phyloP scores from a whole-genome alignment of 129 eudicot species.

The Arctium lappa region DNA sequence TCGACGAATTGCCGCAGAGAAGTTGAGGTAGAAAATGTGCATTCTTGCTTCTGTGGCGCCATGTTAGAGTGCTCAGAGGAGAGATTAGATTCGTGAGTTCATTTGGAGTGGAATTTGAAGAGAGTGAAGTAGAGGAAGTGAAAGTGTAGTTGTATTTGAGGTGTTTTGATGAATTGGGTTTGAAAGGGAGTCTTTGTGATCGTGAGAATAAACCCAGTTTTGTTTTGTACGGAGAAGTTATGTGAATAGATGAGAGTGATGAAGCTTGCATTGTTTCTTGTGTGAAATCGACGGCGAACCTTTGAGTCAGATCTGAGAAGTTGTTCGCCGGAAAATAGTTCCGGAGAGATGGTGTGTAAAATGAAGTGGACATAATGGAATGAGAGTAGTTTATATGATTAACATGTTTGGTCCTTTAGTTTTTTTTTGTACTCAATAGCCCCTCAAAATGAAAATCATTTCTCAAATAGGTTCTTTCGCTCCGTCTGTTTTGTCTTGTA shows the following conservation, averaged over 20 bases:
- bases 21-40: background rate
- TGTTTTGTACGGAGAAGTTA: slow-evolving; percentile 15
- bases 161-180: slow-evolving; percentile 17
- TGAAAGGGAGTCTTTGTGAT: slow-evolving; percentile 5
- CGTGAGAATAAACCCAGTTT: background rate
- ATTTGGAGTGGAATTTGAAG: background rate
- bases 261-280: slow-evolving; percentile 25
- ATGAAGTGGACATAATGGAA: background rate
- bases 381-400: background rate
- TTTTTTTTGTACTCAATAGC: background rate
- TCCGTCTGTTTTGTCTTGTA: background rate
- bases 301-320: background rate
- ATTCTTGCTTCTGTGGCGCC: background rate
- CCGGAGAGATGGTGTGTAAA: background rate
- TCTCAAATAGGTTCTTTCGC: background rate
- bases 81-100: slow-evolving; percentile 10
- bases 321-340: background rate
- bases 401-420: background rate
- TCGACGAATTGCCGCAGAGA: slow-evolving; percentile 81
- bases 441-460: background rate
- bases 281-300: background rate
- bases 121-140: background rate
- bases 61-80: background rate
- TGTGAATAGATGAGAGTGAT: slow-evolving; percentile 15
- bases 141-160: slow-evolving; percentile 6